Evolutionary conservation across 768 basidiomycete species (phyloP).

Genomic region (Tremella yokohamensis): DNA sequence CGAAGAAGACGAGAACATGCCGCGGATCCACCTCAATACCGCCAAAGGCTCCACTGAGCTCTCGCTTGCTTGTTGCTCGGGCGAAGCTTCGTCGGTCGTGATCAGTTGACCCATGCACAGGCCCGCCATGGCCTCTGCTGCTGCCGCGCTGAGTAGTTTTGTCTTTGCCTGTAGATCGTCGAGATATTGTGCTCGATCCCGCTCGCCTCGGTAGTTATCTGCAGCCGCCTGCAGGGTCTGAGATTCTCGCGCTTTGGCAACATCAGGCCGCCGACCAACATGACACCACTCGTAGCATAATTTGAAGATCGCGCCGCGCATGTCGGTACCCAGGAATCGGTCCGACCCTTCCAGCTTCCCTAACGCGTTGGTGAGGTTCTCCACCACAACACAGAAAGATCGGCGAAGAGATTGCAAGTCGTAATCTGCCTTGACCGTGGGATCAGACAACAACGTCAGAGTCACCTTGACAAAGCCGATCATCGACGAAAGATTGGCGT

Average conservation of each 20-base stretch:
- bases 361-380: constrained; percentile 75
- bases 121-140: constrained; percentile 80
- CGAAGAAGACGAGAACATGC: constrained; percentile 43
- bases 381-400: constrained; percentile 85
- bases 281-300: constrained; percentile 94
- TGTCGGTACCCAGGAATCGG: constrained; percentile 68
- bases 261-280: constrained; percentile 69
- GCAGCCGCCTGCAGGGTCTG: constrained; percentile 67
- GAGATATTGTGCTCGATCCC: constrained; percentile 56
- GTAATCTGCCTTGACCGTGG: constrained; percentile 70
- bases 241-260: constrained; percentile 65
- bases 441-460: constrained; percentile 67
- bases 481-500: constrained; percentile 70
- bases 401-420: constrained; percentile 76
- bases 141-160: constrained; percentile 68
- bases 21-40: constrained; percentile 48
- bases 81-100: constrained; percentile 42
- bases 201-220: constrained; percentile 59
- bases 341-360: constrained; percentile 65
- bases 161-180: constrained; percentile 59
- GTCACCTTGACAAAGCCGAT: constrained; percentile 83
- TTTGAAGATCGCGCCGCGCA: constrained; percentile 73
- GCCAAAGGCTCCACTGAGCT: constrained; percentile 41
- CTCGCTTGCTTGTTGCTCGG: constrained; percentile 29
- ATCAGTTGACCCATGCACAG: constrained; percentile 83